phyloP scores from a whole-genome alignment of 2,329 filamentous ascomycete species.

The Colletotrichum sp. region DNA sequence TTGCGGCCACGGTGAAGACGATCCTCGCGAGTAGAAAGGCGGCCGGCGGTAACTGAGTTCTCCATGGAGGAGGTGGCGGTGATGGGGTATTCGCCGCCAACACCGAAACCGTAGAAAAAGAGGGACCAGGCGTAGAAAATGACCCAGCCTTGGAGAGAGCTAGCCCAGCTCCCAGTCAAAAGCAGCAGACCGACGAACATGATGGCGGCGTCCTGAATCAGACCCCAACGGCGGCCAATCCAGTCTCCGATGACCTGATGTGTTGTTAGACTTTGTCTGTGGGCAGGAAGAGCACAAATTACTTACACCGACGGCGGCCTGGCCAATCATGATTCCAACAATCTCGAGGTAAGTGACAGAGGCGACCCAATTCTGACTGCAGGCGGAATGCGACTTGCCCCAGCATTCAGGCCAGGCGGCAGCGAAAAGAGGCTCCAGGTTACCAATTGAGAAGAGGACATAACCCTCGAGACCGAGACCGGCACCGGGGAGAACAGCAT shows the following conservation, averaged over 20 bases:
- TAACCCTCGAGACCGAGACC: conserved; percentile 94
- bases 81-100: conserved; percentile 93
- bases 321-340: conserved; percentile 91
- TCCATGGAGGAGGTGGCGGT: conserved; percentile 96
- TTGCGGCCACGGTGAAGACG: conserved; percentile 95
- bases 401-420: conserved; percentile 82
- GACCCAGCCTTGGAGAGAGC: conserved; percentile 89
- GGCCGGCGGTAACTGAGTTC: conserved; percentile 83
- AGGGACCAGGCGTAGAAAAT: conserved; percentile 96
- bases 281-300: neutral
- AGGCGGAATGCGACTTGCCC: conserved; percentile 65
- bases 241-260: conserved; percentile 64
- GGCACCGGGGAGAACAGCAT: conserved; percentile 90
- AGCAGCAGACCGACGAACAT: conserved; percentile 94
- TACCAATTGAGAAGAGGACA: conserved; percentile 96
- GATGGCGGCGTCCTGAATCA: conserved; percentile 92
- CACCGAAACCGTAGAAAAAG: conserved; percentile 74
- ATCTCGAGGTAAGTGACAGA: conserved; percentile 93
- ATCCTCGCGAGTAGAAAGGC: conserved; percentile 88
- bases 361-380: conserved; percentile 80
- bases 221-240: conserved; percentile 91
- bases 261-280: neutral
- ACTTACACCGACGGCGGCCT: conserved; percentile 82
- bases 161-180: conserved; percentile 89
- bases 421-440: conserved; percentile 82